Evolutionary conservation across 108 stramenopile species (phyloP).

Genomic region (Fragilariopsis cylindrus): DNA sequence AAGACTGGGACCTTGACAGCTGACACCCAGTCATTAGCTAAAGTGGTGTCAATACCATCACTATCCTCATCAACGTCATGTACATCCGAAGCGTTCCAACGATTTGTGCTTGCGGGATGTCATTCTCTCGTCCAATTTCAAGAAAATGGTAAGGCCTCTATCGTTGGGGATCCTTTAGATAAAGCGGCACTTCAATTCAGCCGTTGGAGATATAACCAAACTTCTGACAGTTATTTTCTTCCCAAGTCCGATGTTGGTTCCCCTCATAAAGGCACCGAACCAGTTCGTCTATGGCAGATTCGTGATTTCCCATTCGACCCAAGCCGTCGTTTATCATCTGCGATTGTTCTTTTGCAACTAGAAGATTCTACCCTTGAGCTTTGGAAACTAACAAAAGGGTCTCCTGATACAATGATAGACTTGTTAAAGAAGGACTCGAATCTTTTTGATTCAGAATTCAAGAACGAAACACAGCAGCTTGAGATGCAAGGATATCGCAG

Average conservation of each 20-base stretch:
- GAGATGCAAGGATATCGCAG: conserved; percentile 48
- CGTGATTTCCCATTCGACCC: conserved; percentile 67
- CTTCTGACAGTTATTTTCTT: conserved; percentile 8
- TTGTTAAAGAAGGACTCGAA: conserved; percentile 18
- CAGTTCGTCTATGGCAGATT: conserved; percentile 60
- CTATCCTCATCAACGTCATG: conserved; percentile 2
- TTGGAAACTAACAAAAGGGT: conserved; percentile 49
- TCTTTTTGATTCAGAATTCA: neutral
- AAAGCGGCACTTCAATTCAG: conserved; percentile 46
- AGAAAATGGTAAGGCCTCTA: conserved; percentile 9
- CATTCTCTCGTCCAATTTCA: conserved; percentile 51
- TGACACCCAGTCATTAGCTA: conserved; percentile 53
- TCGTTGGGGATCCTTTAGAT: conserved; percentile 77
- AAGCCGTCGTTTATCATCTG: conserved; percentile 51
- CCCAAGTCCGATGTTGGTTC: conserved; percentile 10
- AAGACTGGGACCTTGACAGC: conserved; percentile 84
- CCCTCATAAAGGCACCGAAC: neutral
- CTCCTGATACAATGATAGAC: conserved; percentile 42
- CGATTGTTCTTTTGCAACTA: conserved; percentile 44
- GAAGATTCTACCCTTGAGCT: conserved; percentile 34
- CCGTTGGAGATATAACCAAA: conserved; percentile 56
- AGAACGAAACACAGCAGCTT: conserved; percentile 25
- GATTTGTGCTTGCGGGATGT: conserved; percentile 66
- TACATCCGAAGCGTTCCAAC: conserved; percentile 22
- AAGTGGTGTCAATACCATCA: conserved; percentile 26